These are phyloP conservation scores for Pilatotrama ljubarskyi DNA, from an alignment of 768 basidiomycete genomes.

Conservation along the genomic window DNA sequence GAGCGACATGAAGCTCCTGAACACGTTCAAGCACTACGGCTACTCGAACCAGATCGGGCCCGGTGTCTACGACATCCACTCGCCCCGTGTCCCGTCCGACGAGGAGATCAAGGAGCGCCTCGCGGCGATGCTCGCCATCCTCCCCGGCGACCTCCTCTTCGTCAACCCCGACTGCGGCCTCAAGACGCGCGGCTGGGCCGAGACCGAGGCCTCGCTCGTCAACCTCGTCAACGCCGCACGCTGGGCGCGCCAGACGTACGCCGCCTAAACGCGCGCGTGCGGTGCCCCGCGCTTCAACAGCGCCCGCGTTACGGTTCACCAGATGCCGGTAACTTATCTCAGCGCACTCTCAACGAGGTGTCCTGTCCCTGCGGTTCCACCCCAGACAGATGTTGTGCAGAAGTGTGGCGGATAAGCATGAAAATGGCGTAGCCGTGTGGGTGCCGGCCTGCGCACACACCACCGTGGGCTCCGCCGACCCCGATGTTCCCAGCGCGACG, in stretches of 20 bases:
- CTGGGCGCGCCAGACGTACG: slow-evolving; percentile 86
- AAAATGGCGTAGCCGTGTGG: slow-evolving; percentile 22
- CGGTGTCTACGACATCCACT: slow-evolving; percentile 99
- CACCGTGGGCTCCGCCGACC: neutral
- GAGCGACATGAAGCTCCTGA: slow-evolving; percentile 96
- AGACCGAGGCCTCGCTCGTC: slow-evolving; percentile 86
- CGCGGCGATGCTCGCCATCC: slow-evolving; percentile 76
- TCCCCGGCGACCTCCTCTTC: slow-evolving; percentile 80
- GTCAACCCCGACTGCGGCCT: slow-evolving; percentile 98
- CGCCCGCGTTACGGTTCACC: slow-evolving; percentile 63
- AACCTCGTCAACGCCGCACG: slow-evolving; percentile 91
- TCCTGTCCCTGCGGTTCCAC: slow-evolving; percentile 32
- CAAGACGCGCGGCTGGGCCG: slow-evolving; percentile 98
- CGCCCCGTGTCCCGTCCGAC: slow-evolving; percentile 92
- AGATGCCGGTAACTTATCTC: slow-evolving; percentile 42
- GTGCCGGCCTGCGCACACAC: slow-evolving; percentile 14
- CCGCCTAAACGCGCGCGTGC: slow-evolving; percentile 46
- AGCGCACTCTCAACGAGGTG: slow-evolving; percentile 29
- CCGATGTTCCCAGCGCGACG: neutral
- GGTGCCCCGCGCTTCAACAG: slow-evolving; percentile 83
- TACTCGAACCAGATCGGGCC: slow-evolving; percentile 98
- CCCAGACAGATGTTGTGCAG: slow-evolving; percentile 18
- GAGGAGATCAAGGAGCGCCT: slow-evolving; percentile 95
- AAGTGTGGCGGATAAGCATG: slow-evolving; percentile 21
- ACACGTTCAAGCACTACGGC: slow-evolving; percentile 91